Percentiles rank a stretch among this genome's conserved stretches.
These are phyloP conservation scores for Penicillium arizonense DNA, from an alignment of 495 filamentous ascomycete species.

Conservation along the genomic window DNA sequence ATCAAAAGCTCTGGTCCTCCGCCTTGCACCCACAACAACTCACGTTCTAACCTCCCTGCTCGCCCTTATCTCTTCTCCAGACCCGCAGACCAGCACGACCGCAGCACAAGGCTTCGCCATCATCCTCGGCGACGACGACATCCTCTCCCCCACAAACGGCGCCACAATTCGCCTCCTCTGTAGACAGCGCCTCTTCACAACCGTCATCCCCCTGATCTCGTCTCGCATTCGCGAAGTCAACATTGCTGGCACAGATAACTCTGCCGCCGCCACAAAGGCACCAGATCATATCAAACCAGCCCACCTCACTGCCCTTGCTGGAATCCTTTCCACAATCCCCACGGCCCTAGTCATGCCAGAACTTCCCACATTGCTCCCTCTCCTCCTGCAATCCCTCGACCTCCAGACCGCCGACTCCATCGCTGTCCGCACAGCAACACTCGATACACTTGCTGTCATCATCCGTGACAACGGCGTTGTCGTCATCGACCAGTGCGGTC, in stretches of 20 bases:
- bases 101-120: constrained; percentile 59
- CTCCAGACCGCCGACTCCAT: constrained; percentile 48
- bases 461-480: constrained; percentile 56
- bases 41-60: constrained; percentile 53
- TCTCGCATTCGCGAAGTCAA: constrained; percentile 51
- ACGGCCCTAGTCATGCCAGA: constrained; percentile 59
- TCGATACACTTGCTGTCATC: constrained; percentile 59
- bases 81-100: constrained; percentile 39
- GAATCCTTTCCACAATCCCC: constrained; percentile 60
- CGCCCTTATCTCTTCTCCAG: constrained; percentile 49
- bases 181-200: constrained; percentile 64
- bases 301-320: constrained; percentile 65
- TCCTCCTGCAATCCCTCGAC: constrained; percentile 72
- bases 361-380: constrained; percentile 57
- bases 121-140: constrained; percentile 61
- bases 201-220: constrained; percentile 58
- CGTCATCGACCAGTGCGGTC: constrained; percentile 52
- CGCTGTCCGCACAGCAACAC: constrained; percentile 60
- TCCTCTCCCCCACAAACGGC: constrained; percentile 63
- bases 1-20: constrained; percentile 53
- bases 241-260: constrained; percentile 19
- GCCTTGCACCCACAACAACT: constrained; percentile 44
- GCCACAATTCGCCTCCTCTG: constrained; percentile 62
- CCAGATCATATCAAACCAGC: constrained; percentile 52
- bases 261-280: background rate